phyloP scores from a whole-genome alignment of 192 early-diverging fungal species.

The Dissophora ornata region DNA sequence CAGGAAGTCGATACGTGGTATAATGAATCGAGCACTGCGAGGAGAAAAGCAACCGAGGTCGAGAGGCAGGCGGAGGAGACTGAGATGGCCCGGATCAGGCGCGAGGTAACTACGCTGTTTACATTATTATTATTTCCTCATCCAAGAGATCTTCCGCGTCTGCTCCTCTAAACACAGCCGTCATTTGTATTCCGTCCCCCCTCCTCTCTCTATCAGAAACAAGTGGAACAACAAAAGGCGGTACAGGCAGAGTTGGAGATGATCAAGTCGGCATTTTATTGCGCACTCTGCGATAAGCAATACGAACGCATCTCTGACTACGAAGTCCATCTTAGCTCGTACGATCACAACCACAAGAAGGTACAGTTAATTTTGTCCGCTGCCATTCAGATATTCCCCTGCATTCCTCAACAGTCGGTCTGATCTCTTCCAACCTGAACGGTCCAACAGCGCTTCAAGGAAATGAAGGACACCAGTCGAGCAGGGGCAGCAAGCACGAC shows the following conservation, averaged over 20 bases:
- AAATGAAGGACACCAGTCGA: slow-evolving; percentile 73
- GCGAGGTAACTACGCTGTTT: slow-evolving; percentile 62
- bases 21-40: slow-evolving; percentile 67
- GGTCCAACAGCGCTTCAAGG: slow-evolving; percentile 82
- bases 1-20: slow-evolving; percentile 64
- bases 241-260: slow-evolving; percentile 68
- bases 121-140: too few species aligned
- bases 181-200: too few species aligned
- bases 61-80: slow-evolving; percentile 77
- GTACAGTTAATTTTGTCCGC: slow-evolving; percentile 54
- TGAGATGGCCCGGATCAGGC: slow-evolving; percentile 57
- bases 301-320: slow-evolving; percentile 81
- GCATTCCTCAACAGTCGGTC: neutral
- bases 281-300: slow-evolving; percentile 82
- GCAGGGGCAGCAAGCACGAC: slow-evolving; percentile 39
- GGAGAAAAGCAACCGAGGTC: slow-evolving; percentile 70
- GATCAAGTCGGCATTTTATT: slow-evolving; percentile 82
- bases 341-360: slow-evolving; percentile 86
- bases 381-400: too few species aligned
- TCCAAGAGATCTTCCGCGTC: too few species aligned
- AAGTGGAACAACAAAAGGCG: slow-evolving; percentile 57
- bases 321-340: slow-evolving; percentile 79
- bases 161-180: too few species aligned
- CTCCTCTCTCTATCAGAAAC: slow-evolving; percentile 43
- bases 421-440: too few species aligned